phyloP scores from a whole-genome alignment of 2,329 filamentous ascomycete genomes.

The Aspergillus aculeatus region DNA sequence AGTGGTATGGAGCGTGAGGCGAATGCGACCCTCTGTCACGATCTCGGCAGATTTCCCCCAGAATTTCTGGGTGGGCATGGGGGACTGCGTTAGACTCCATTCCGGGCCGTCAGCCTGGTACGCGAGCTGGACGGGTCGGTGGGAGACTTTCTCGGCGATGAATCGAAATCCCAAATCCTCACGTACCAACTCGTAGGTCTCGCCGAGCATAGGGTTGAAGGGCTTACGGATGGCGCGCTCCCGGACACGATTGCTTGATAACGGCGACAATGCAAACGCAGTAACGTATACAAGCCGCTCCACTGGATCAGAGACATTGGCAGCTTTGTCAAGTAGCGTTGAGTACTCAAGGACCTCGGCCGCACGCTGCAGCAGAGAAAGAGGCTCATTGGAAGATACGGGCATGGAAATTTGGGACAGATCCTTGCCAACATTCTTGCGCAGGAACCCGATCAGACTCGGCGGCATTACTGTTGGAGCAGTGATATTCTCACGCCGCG shows the following conservation, averaged over 20 bases:
- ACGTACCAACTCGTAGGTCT: slow-evolving; percentile 90
- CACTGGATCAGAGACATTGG: slow-evolving; percentile 53
- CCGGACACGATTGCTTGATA: slow-evolving; percentile 77
- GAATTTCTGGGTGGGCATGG: slow-evolving; percentile 91
- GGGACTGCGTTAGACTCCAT: slow-evolving; percentile 86
- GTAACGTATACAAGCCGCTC: slow-evolving; percentile 82
- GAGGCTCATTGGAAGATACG: slow-evolving; percentile 91
- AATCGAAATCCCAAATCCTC: slow-evolving; percentile 85
- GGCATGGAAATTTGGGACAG: slow-evolving; percentile 97
- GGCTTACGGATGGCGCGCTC: slow-evolving; percentile 93
- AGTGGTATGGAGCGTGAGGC: slow-evolving; percentile 70
- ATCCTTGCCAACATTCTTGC: slow-evolving; percentile 98
- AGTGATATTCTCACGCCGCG: slow-evolving; percentile 68
- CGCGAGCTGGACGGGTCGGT: slow-evolving; percentile 87
- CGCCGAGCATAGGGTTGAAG: slow-evolving; percentile 94
- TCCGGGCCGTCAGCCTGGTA: slow-evolving; percentile 83
- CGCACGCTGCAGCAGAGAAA: slow-evolving; percentile 80
- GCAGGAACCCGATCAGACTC: slow-evolving; percentile 86
- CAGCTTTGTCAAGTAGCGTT: slow-evolving; percentile 74
- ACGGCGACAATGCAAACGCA: slow-evolving; percentile 85
- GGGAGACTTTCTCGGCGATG: slow-evolving; percentile 91
- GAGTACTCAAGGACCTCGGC: slow-evolving; percentile 92
- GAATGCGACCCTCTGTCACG: slow-evolving; percentile 83
- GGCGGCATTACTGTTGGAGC: slow-evolving; percentile 77
- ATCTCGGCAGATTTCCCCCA: slow-evolving; percentile 97